Percentiles rank a stretch among this genome's conserved stretches.
Evolutionary conservation across 345 rosid species (phyloP).

Genomic region (Pseudoturritis turrita): DNA sequence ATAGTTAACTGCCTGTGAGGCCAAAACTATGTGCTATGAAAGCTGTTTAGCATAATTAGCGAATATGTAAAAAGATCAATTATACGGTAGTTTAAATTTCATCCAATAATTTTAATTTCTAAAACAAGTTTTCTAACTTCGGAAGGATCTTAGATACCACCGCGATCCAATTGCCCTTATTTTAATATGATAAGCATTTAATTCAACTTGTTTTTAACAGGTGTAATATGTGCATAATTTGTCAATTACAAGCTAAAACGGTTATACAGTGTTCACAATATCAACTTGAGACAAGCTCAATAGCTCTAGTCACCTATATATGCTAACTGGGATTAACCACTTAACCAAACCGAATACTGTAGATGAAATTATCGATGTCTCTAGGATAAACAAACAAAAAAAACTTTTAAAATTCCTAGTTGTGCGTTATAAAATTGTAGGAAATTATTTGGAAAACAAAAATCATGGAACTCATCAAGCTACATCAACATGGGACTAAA

Average conservation of each 20-base stretch:
- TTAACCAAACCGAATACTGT: not conserved
- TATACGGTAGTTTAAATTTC: not conserved
- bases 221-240: not conserved
- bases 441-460: not conserved
- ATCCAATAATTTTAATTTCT: no score
- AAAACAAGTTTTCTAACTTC: not conserved
- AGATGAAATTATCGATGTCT: not conserved
- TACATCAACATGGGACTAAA: conserved; percentile 12
- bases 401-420: not conserved
- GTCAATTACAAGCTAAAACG: not conserved
- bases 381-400: not conserved
- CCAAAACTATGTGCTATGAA: conserved; percentile 16
- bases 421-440: not conserved
- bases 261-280: not conserved
- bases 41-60: conserved; percentile 8
- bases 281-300: not conserved
- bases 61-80: not conserved
- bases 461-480: not conserved
- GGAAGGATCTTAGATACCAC: not conserved
- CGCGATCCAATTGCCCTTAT: not conserved
- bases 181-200: not conserved
- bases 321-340: not conserved
- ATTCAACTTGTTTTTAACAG: not conserved
- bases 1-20: not conserved
- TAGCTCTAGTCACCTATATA: not conserved